Base-by-base conservation (phyloP, 2,329 filamentous ascomycete genomes). In the Fusarium acutatum region DNA sequence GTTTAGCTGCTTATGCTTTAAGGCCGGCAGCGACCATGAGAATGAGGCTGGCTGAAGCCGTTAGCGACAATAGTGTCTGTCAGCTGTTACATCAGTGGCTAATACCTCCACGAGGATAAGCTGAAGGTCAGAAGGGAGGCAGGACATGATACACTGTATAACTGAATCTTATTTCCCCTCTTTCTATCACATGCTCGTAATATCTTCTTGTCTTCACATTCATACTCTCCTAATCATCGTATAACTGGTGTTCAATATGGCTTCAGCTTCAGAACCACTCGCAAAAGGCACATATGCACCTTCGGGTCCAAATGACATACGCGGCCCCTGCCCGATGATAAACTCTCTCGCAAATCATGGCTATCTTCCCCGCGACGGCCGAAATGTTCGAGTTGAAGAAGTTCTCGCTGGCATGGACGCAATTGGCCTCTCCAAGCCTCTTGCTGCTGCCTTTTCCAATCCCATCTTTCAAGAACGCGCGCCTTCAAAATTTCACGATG, bases 321-420 rank as follows among this genome's bases (percentile, higher is more conserved):
- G 75, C 41, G 54, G 75, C 12, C 75, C 75, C 20, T 77, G 75
- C 30, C 75, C 75, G n/a, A 53, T 78, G 38, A 67, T 77, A 34
- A 77, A 77, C 28, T 60, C 46, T 18, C 75, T 77, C 18, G 75
- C 75, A 41, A 77, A 77, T 56, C 75, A 77, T 53, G 75, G 75
- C 26, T 78, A 77, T 59, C 66, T 77, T 11, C 72, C 72, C 18
- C 66, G 75, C 12, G 64, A 78, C 43, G 75, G 75, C 6, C 66
- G 72, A 47, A 75, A 72, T 35, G 71, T 71, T 13, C 67, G 60
- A 7, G 43, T 69, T 5, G 66, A 70, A 20, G 69, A 77, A 38
- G 43, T 77, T 26, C 66, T 68, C 20, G 67, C 64, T 5, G 75
- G 60, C 10, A 57, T 77, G 67, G 54, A 69, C 18, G 35, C 64